A percentile compares a stretch with the other conserved stretches of the same genome.
Evolutionary conservation across 352 stramenopile genomes (phyloP).

Genomic region (Globisporangium cylindrosporum): DNA sequence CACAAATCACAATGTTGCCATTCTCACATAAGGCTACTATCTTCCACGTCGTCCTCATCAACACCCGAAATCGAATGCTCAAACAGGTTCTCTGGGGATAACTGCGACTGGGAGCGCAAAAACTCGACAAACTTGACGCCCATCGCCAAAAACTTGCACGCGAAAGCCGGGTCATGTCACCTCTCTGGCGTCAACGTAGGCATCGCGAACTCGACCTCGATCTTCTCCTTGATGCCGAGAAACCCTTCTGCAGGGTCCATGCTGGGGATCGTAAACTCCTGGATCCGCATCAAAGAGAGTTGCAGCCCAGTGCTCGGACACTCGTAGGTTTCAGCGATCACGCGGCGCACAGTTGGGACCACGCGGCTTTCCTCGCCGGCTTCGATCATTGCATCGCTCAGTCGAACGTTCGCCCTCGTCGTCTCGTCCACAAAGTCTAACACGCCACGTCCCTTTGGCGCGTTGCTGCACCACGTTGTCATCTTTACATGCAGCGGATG

Average conservation of each 20-base stretch:
- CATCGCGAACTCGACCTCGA: slow-evolving; percentile 64
- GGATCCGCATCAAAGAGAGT: slow-evolving; percentile 50
- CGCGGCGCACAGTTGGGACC: slow-evolving; percentile 57
- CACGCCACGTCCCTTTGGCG: slow-evolving; percentile 44
- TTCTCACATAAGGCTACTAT: background rate
- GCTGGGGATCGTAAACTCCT: slow-evolving; percentile 56
- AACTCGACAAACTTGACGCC: slow-evolving; percentile 70
- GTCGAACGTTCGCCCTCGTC: slow-evolving; percentile 37
- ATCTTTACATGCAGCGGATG: slow-evolving; percentile 42
- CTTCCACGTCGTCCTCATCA: background rate
- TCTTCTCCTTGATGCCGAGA: slow-evolving; percentile 47
- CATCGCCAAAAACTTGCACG: slow-evolving; percentile 47
- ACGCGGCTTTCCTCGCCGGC: slow-evolving; percentile 36
- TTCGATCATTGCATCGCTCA: slow-evolving; percentile 47
- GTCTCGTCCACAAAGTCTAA: slow-evolving; percentile 46
- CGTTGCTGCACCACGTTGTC: slow-evolving; percentile 27
- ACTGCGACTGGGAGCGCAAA: slow-evolving; percentile 29
- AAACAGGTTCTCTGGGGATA: slow-evolving; percentile 6
- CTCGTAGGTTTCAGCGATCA: slow-evolving; percentile 47
- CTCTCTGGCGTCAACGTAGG: slow-evolving; percentile 51
- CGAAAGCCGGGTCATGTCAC: slow-evolving; percentile 49
- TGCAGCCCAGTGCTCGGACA: slow-evolving; percentile 28
- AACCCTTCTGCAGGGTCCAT: slow-evolving; percentile 42
- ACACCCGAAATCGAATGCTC: background rate
- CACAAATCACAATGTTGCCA: background rate